Evolutionary conservation across 1,284 basidiomycete species (phyloP).

Genomic region (Phenoliferia sp.): DNA sequence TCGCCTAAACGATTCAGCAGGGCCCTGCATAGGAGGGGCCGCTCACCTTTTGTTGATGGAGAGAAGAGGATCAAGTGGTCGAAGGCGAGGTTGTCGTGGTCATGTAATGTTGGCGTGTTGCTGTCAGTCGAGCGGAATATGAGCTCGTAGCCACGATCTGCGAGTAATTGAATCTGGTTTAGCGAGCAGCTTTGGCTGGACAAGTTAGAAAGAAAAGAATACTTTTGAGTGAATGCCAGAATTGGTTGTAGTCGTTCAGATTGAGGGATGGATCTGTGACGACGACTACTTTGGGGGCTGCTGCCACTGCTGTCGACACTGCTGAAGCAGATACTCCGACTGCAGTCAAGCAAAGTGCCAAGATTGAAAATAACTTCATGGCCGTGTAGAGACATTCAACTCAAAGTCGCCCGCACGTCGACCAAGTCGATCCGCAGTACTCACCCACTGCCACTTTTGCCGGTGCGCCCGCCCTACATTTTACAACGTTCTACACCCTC

Average conservation of each 20-base stretch:
- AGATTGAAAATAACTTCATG: too few relatives aligned
- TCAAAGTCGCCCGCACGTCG: too few relatives aligned
- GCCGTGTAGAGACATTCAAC: too few relatives aligned
- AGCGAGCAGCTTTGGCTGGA: background rate
- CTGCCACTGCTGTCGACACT: background rate
- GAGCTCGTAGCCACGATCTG: slow-evolving; percentile 71
- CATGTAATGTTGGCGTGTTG: slow-evolving; percentile 50
- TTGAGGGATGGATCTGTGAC: background rate
- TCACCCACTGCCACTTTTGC: too few relatives aligned
- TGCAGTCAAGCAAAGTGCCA: too few relatives aligned
- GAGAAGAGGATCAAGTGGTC: slow-evolving; percentile 79
- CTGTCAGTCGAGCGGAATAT: slow-evolving; percentile 76
- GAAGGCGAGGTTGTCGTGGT: slow-evolving; percentile 68
- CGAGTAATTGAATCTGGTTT: background rate
- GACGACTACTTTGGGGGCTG: background rate
- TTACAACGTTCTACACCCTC: too few relatives aligned
- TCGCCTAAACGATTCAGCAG: background rate
- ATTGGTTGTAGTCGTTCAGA: background rate
- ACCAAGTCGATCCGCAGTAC: too few relatives aligned
- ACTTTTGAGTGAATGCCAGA: slow-evolving; percentile 4
- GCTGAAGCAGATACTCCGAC: too few relatives aligned
- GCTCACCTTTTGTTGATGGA: slow-evolving; percentile 70
- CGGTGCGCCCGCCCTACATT: too few relatives aligned
- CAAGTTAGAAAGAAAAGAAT: background rate
- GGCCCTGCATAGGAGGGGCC: background rate